A percentile compares a stretch with the other conserved stretches of the same genome.
Conservation (phyloP, 768 basidiomycete species). For the Mrakia frigida region DNA sequence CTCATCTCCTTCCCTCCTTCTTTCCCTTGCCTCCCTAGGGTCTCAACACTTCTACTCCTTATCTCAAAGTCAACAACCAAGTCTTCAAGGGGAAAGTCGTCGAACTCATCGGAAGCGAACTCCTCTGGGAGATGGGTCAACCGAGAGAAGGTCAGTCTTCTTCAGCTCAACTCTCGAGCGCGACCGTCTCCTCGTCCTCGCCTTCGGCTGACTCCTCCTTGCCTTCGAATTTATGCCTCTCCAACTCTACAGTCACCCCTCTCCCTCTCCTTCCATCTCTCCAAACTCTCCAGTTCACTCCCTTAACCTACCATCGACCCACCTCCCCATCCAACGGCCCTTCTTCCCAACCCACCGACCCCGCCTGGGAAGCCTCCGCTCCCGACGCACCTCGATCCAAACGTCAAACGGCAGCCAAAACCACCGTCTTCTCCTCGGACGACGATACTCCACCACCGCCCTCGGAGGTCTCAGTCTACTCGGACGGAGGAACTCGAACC, state of each 20-base stretch:
- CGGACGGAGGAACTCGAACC: not conserved
- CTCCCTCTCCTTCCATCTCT: slow-evolving; percentile 13
- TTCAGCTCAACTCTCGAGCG: not conserved
- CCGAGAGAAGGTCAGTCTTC: not conserved
- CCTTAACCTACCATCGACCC: slow-evolving; percentile 6
- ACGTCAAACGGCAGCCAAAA: not conserved
- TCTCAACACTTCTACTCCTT: slow-evolving; percentile 30
- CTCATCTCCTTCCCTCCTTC: not conserved
- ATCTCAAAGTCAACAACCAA: slow-evolving; percentile 31
- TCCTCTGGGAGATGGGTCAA: slow-evolving; percentile 24
- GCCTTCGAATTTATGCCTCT: not conserved
- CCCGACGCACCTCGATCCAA: not conserved
- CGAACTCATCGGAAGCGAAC: slow-evolving; percentile 26
- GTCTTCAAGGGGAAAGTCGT: slow-evolving; percentile 23
- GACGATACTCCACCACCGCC: not conserved
- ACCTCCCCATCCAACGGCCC: not conserved
- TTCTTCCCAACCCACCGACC: not conserved
- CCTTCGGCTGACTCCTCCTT: not conserved
- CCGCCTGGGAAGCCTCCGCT: not conserved
- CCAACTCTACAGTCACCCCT: not conserved
- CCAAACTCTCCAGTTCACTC: slow-evolving; percentile 7
- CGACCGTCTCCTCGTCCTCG: not conserved
- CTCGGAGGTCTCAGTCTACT: not conserved
- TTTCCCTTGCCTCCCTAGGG: not conserved
- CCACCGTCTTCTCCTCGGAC: slow-evolving; percentile 12